Evolutionary conservation across 2,329 filamentous ascomycete species (phyloP).

Genomic region (Ophiostoma piceae): DNA sequence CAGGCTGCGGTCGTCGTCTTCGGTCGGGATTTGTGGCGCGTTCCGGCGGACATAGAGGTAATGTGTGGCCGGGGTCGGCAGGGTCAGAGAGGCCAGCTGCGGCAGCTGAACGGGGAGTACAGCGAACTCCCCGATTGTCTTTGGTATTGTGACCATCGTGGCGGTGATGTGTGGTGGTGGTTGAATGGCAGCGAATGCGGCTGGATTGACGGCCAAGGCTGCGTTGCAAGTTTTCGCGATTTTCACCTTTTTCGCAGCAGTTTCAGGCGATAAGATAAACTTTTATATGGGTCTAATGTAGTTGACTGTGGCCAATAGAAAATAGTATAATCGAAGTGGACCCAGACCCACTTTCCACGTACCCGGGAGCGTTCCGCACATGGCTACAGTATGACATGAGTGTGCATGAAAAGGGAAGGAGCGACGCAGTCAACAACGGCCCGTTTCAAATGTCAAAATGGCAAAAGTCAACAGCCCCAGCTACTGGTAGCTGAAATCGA

Average conservation of each 20-base stretch:
- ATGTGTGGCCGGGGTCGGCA: constrained; percentile 58
- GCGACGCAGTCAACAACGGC: not conserved
- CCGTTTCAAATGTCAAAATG: not conserved
- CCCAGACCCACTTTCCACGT: not conserved
- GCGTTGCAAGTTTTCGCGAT: constrained; percentile 6
- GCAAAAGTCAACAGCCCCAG: not conserved
- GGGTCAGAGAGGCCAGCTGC: constrained; percentile 52
- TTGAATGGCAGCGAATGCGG: not conserved
- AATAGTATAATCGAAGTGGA: not conserved
- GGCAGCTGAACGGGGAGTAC: constrained; percentile 65
- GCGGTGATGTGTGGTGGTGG: constrained; percentile 7
- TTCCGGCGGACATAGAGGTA: constrained; percentile 84
- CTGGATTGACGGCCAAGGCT: not conserved
- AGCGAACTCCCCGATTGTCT: constrained; percentile 54
- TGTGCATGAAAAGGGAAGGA: not conserved
- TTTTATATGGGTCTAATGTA: constrained; percentile 11
- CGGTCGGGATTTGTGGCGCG: constrained; percentile 68
- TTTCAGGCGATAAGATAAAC: constrained; percentile 21
- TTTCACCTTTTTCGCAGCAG: not conserved
- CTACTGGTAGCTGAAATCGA: not conserved
- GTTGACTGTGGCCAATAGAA: not conserved
- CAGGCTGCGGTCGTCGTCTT: constrained; percentile 69
- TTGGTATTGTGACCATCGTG: constrained; percentile 35
- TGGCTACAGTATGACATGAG: not conserved
- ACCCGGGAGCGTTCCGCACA: not conserved